phyloP scores from a whole-genome alignment of 345 rosid species.

The Citrus hindsii region DNA sequence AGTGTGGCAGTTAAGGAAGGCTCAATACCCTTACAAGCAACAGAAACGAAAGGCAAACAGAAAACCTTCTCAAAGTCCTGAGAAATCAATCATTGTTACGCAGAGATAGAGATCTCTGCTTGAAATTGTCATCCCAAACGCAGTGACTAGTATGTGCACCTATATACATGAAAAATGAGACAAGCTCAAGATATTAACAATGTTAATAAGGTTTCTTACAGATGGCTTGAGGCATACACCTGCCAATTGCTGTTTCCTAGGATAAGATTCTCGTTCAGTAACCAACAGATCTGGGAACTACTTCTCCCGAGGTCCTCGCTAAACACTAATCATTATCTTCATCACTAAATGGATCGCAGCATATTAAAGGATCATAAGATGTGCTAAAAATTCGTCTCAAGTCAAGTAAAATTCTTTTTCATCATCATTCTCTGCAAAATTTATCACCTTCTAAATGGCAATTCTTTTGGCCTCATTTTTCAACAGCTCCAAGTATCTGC shows the following conservation, averaged over 20 bases:
- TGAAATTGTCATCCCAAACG: not conserved
- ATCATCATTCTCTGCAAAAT: not conserved
- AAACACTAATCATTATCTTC: not conserved
- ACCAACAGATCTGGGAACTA: not conserved
- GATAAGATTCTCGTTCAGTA: not conserved
- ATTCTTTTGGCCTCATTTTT: not conserved
- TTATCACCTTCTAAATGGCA: not conserved
- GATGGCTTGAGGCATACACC: not conserved
- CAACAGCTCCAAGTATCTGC: constrained; percentile 3
- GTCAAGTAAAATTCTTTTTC: not conserved
- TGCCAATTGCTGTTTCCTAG: not conserved
- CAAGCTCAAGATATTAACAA: not conserved
- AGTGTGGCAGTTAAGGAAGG: not conserved
- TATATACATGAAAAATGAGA: not conserved
- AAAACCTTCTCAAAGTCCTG: not conserved
- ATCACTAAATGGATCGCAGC: not conserved
- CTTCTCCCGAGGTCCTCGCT: not conserved
- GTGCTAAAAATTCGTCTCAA: not conserved
- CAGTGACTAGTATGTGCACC: not conserved
- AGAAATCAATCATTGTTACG: not conserved
- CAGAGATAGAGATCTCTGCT: not conserved
- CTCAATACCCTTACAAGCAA: not conserved
- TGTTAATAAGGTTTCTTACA: not conserved
- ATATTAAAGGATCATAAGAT: not conserved
- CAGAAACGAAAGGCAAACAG: not conserved